Evolutionary conservation across 73 alveolate genomes (phyloP), one percentile per base, ranked within the genome.

Genomic region (Diophrys sp.): DNA sequence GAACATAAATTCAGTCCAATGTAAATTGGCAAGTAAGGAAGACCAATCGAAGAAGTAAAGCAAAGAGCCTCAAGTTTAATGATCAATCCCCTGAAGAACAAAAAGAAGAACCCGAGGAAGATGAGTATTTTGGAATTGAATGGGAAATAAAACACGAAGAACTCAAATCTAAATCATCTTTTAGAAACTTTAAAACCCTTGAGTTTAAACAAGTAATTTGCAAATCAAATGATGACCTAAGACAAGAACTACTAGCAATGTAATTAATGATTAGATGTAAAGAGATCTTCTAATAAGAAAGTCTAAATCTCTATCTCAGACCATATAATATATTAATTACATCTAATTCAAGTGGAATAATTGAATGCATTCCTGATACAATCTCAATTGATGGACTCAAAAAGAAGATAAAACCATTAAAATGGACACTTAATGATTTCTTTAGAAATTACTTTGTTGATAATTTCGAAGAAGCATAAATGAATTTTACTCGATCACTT

Each of bases 171-270:
- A 44, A 78, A 56, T 88, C 98, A 27, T 87, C 90, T 1, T 96
- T 89, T 74, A 84, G 87, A 79, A 73, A 80, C 0, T 95, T 87
- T 69, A 82, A 95, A 79, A 77, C 98, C 34, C 96, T 90, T 77
- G 73, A 84, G 78, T 78, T 96, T 72, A 85, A 88, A 67, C 92
- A 95, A 53, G 75, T 94, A 67, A 97, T 97, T 71, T 98, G 95
- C 62, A 97, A 97, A 78, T 98, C 98, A 28, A 93, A 97, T 83
- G 99, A 97, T 89, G 99, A 97, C 82, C 87, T 97, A 25, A 80
- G 99, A 71, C 93, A 96, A 74, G 99, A 97, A 78, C 85, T 95
- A 24, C 90, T 97, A 33, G 99, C 99, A 34, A 96, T 97, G 97
- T 96, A 97, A 85, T 74, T 97, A 70, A 96, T 97, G 75, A 92